Base-by-base conservation (phyloP, 228 moss, liverwort and hornwort genomes). In the Sphagnum fallax region DNA sequence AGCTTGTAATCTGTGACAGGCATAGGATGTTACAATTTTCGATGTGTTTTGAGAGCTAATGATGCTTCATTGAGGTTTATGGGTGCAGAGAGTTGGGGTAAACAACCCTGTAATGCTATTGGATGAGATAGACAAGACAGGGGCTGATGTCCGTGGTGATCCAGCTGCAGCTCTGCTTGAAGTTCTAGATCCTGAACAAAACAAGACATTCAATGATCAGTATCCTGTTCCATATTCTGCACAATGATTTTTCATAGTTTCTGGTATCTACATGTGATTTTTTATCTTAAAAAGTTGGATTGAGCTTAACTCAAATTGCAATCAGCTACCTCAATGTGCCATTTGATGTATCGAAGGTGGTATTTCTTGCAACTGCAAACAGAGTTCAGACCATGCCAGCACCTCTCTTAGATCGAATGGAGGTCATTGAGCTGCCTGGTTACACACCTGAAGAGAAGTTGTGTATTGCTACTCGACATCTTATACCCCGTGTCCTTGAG, bases 111-210 rank as follows among this genome's bases (percentile, higher is more conserved):
- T 86, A 50, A 86, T 86, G 86, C 70, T 86, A 70, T 75, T 86
- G 72, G 86, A 86, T 73, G 86, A 86, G 78, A 86, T 86, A 32
- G 86, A 86, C 80, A 86, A 86, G 66, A 86, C 86, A 13, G 86
- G 86, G 51, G 86, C 86, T 58, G 86, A 86, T 78, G 86, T 86
- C 62, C 82, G 86, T 57, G 86, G 86, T 10, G 86, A 83, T 64
- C 86, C 86, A 10, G 86, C 86, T 60, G 80, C 86, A 50, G 86
- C 86, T n/a, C 67, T 86, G 83, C 78, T 86, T 64, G 86, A 86
- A 70, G 86, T 86, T 72, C 66, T 86, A 59, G 86, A 86, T 65
- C 86, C 86, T 53, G 86, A 86, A 72, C 86, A 83, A 74, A 86
- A 86, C 72, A 86, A 86, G 70, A 86, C 86, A 48, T 86, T 86